Conservation (phyloP, 2,329 filamentous ascomycete species). For the Penicillium thymicola region DNA sequence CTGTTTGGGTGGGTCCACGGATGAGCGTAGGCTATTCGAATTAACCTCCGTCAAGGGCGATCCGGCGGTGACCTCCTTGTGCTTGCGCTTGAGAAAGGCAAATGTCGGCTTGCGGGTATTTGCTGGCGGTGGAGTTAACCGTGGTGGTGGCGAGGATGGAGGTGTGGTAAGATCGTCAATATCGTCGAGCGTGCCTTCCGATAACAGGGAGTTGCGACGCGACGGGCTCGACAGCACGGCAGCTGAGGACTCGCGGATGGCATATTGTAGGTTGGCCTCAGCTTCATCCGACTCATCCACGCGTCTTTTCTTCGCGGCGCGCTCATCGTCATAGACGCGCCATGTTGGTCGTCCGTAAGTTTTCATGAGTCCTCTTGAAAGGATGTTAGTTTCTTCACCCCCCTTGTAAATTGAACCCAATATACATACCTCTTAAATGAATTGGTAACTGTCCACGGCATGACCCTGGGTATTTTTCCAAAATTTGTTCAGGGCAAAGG, state of each 20-base stretch:
- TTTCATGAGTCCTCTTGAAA: constrained; percentile 48
- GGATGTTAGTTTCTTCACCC: neutral
- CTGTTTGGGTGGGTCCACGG: constrained; percentile 39
- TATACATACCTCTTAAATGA: constrained; percentile 47
- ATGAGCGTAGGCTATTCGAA: constrained; percentile 42
- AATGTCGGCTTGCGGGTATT: constrained; percentile 51
- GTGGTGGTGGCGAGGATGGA: constrained; percentile 52
- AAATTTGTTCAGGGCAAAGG: constrained; percentile 2
- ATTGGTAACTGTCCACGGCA: constrained; percentile 51
- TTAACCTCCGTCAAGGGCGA: constrained; percentile 47
- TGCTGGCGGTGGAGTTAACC: constrained; percentile 41
- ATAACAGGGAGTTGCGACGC: constrained; percentile 46
- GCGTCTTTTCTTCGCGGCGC: constrained; percentile 46
- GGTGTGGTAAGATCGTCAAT: constrained; percentile 46
- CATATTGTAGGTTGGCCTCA: constrained; percentile 47
- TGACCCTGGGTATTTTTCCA: constrained; percentile 30
- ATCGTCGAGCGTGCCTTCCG: constrained; percentile 43
- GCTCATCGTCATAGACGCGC: constrained; percentile 48
- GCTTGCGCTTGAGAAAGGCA: constrained; percentile 49
- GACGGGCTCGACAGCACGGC: constrained; percentile 46
- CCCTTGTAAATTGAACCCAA: neutral
- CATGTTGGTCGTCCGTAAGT: constrained; percentile 49
- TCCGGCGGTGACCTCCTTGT: constrained; percentile 30
- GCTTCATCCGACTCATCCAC: constrained; percentile 43
- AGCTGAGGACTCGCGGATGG: constrained; percentile 48